Base-by-base conservation (phyloP, 148 eudicot species). In the Persicaria maculosa region DNA sequence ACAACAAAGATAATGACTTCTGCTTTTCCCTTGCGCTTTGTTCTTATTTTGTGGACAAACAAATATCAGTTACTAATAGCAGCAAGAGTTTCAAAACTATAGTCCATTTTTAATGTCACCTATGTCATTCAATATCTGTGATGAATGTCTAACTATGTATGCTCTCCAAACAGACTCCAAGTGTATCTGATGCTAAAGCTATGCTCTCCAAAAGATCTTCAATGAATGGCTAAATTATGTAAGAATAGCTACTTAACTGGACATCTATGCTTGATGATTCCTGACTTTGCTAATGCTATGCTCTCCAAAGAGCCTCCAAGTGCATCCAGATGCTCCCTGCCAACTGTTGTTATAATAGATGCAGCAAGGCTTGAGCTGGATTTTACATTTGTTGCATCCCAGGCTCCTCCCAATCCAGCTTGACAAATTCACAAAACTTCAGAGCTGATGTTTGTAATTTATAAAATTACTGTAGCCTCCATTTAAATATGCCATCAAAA, bases 391-490 rank as follows among this genome's bases (percentile, higher is more conserved):
- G 99, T 95, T 50, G 97, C 97, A 85, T 95, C 99, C 47, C 99
- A 84, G 76, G 97, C 96, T 80, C 97, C 99, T 17, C 97, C 99
- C 64, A 95, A 79, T 20, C 99, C 99, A 72, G 99, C 97, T 97
- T 95, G 77, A 55, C 54, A 55, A 20, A 72, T 64, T 46, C 36
- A 43, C 19, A 5, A n/a, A 64, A 12, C 46, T 31, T 64, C 46
- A 40, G n/a, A 6, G 17, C 1, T 1, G 69, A 9, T 64, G 45
- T 64, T 64, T 15, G 69, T 64, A 64, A 14, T 22, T 43, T 61
- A 36, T 40, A 64, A 36, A 64, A 12, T 40, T 61, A 36, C 45
- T 40, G 12, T 64, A 14, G 69, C 69, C 40, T 40, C 69, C 46
- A 64, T 40, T 5, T 36, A 40, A 36, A 64, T 12, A 64, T 11